These are phyloP conservation scores for Xenosphaeropsis pyriputrescens DNA, from an alignment of 2,329 filamentous ascomycete species.

Conservation along the genomic window DNA sequence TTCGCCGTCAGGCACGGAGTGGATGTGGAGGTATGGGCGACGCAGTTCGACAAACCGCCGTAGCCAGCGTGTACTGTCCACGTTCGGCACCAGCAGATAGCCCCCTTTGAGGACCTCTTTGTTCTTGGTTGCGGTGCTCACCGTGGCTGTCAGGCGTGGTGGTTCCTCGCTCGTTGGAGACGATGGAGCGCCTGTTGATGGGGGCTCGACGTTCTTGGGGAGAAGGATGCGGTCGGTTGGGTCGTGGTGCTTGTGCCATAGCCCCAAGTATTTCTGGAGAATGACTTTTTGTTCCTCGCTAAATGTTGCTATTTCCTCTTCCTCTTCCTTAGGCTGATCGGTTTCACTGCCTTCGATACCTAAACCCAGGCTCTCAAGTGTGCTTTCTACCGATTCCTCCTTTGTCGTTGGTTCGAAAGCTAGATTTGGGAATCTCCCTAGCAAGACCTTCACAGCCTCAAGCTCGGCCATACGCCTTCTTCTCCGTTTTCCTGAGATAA, in stretches of 20 bases:
- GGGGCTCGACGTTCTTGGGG: constrained; percentile 51
- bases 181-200: constrained; percentile 41
- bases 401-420: constrained; percentile 17
- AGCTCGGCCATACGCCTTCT: constrained; percentile 65
- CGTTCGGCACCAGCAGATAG: constrained; percentile 74
- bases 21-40: constrained; percentile 81
- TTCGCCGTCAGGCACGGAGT: constrained; percentile 73
- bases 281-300: constrained; percentile 22
- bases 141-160: constrained; percentile 59
- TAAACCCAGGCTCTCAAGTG: not conserved
- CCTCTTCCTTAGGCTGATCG: constrained; percentile 4
- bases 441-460: constrained; percentile 53
- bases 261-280: constrained; percentile 21
- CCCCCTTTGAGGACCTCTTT: constrained; percentile 70
- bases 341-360: constrained; percentile 13
- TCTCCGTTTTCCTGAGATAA: constrained; percentile 60
- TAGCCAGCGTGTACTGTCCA: constrained; percentile 71
- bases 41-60: constrained; percentile 88
- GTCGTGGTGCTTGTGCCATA: constrained; percentile 18
- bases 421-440: constrained; percentile 33
- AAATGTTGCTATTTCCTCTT: constrained; percentile 2
- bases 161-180: constrained; percentile 16
- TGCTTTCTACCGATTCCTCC: not conserved
- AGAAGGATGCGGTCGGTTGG: constrained; percentile 33
- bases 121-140: constrained; percentile 70